Evolutionary conservation across 2,329 filamentous ascomycete species (phyloP), one percentile per base, ranked within the genome.

Genomic region (Pseudogymnoascus sp.): DNA sequence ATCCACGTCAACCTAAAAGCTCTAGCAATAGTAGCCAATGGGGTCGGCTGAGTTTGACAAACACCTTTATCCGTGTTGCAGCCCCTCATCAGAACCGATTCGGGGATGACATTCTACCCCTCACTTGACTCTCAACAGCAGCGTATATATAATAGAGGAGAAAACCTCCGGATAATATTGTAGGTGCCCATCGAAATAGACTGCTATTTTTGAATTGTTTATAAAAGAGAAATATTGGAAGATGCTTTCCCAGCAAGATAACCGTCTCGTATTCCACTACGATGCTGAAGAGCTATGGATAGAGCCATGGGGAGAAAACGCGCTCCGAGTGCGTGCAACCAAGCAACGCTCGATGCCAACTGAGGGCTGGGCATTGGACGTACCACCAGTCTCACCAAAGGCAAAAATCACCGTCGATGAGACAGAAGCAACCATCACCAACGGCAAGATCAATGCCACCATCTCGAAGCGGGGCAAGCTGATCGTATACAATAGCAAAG

Each of bases 261-360:
- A 69, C 36, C 67, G 67, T 3, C 70, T 76, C 1, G 65, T 69
- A 3, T 68, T 72, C 69, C 62, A 11, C 38, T 76, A 63, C 61
- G 79, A 82, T 69, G 77, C 77, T n/a, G 78, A 82, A 66, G 70
- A 74, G 23, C 71, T 82, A 63, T 77, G 78, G 73, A 73, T 83
- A 61, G 78, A 82, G 60, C 71, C 79, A 37, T 82, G 80, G 80
- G 80, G 79, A 14, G 65, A 70, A 10, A 77, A 81, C 65, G 78
- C 80, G 0, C 67, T 82, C 5, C 78, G 81, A 36, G 70, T 82
- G 5, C 77, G 80, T 21, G 76, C 78, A 1, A 81, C 79, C 14
- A 78, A 79, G 65, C 69, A 63, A 59, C 64, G 61, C 42, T 53
- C 64, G 16, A 74, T 79, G 69, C 74, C 76, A 2, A 14, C 64